phyloP scores from a whole-genome alignment of 2,329 filamentous ascomycete genomes.

The Verticillium zaregamsianum region DNA sequence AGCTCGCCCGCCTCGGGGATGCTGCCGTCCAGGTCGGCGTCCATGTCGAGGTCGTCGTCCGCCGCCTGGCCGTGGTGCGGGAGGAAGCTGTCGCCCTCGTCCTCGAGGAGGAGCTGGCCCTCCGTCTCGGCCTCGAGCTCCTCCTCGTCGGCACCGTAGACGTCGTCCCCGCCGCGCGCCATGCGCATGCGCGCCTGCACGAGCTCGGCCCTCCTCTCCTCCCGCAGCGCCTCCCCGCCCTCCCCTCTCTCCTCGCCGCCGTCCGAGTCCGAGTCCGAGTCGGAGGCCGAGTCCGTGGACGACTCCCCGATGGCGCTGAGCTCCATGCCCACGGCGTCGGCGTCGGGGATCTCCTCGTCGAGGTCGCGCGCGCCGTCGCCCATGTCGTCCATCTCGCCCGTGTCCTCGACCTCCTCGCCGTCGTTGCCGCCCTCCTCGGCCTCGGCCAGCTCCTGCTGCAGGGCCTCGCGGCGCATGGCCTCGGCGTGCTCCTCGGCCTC shows the following conservation, averaged over 20 bases:
- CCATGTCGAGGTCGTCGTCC: conserved; percentile 51
- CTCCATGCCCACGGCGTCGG: conserved; percentile 48
- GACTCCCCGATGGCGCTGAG: conserved; percentile 22
- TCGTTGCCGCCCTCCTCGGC: conserved; percentile 43
- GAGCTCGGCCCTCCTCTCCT: conserved; percentile 43
- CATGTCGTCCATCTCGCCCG: conserved; percentile 47
- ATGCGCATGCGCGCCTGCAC: conserved; percentile 49
- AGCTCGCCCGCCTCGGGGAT: conserved; percentile 57
- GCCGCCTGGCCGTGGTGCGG: background rate
- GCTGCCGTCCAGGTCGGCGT: conserved; percentile 67
- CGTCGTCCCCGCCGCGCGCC: conserved; percentile 45
- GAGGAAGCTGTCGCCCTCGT: conserved; percentile 23
- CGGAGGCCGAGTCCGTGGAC: conserved; percentile 30
- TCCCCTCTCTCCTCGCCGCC: conserved; percentile 30
- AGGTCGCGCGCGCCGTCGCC: conserved; percentile 51
- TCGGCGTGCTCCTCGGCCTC: conserved; percentile 85
- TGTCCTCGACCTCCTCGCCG: conserved; percentile 32
- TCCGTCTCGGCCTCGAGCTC: conserved; percentile 51
- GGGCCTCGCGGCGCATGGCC: conserved; percentile 64
- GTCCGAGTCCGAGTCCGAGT: conserved; percentile 31
- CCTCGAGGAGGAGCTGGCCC: conserved; percentile 59
- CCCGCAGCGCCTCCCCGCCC: conserved; percentile 30
- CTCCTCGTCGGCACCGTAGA: conserved; percentile 51
- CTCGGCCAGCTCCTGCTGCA: conserved; percentile 71
- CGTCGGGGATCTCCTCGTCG: conserved; percentile 72